Conservation (phyloP, 345 rosid genomes). For the Aquilaria yunnanensis region DNA sequence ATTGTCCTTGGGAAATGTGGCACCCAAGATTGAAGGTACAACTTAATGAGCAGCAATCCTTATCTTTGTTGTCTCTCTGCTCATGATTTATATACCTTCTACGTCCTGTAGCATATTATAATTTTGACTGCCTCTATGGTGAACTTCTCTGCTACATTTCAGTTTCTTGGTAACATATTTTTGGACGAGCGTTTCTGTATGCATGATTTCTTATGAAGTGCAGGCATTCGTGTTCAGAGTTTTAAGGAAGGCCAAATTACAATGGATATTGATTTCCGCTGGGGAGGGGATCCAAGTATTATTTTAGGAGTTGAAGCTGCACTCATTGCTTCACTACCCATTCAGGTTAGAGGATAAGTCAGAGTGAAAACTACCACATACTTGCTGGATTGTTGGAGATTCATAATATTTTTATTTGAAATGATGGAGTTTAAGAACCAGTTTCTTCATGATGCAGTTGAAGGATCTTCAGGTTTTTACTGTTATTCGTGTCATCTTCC, state of each 20-base stretch:
- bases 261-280: conserved; percentile 95
- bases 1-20: conserved; percentile 85
- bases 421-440: conserved; percentile 4
- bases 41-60: conserved; percentile 2
- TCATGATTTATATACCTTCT: neutral
- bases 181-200: conserved; percentile 14
- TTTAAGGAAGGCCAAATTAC: conserved; percentile 92
- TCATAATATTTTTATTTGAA: too few species aligned
- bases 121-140: neutral
- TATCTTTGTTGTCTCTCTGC: neutral
- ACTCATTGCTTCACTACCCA: conserved; percentile 94
- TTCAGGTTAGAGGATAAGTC: conserved; percentile 52
- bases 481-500: conserved; percentile 89
- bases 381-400: too few species aligned
- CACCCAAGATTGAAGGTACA: conserved; percentile 98
- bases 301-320: conserved; percentile 92
- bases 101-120: neutral
- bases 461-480: conserved; percentile 98
- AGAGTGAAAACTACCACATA: too few species aligned
- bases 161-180: conserved; percentile 15
- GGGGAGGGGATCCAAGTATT: conserved; percentile 99
- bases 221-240: conserved; percentile 98
- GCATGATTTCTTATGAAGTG: conserved; percentile 12
- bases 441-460: conserved; percentile 51
- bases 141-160: neutral